Evolutionary conservation across 2,329 filamentous ascomycete species (phyloP).

Genomic region (Xylaria sp.): DNA sequence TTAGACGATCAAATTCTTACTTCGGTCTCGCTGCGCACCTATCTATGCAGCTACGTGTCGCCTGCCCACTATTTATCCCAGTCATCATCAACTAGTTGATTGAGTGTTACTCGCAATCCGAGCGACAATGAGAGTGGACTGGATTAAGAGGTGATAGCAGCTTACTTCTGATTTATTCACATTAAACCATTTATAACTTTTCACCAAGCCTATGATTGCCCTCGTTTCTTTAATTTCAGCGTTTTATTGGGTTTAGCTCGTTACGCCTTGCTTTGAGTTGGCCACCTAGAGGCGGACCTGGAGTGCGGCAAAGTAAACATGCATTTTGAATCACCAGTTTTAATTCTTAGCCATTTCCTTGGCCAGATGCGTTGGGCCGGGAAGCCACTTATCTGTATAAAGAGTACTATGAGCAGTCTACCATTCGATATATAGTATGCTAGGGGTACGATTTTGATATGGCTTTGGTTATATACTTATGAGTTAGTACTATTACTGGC

Average conservation of each 20-base stretch:
- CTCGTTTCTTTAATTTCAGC: slow-evolving; percentile 30
- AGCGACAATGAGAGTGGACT: neutral
- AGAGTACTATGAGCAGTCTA: too few relatives aligned
- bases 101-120: neutral
- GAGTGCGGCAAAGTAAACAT: slow-evolving; percentile 5
- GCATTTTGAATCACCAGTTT: slow-evolving; percentile 1
- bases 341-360: neutral
- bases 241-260: slow-evolving; percentile 13
- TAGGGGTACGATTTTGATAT: too few relatives aligned
- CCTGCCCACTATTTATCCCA: neutral
- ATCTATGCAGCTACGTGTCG: neutral
- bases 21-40: neutral
- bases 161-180: neutral
- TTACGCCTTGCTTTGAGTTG: slow-evolving; percentile 12
- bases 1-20: slow-evolving; percentile 47
- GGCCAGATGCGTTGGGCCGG: neutral
- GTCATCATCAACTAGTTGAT: neutral
- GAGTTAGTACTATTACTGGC: too few relatives aligned
- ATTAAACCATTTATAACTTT: neutral
- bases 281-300: slow-evolving; percentile 26
- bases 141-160: neutral
- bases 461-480: too few relatives aligned
- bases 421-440: too few relatives aligned
- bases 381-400: too few relatives aligned
- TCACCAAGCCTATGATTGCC: slow-evolving; percentile 8